Percentiles rank a stretch among this genome's conserved stretches.
Evolutionary conservation across 768 basidiomycete species (phyloP).

Genomic region (Trametes meyenii): DNA sequence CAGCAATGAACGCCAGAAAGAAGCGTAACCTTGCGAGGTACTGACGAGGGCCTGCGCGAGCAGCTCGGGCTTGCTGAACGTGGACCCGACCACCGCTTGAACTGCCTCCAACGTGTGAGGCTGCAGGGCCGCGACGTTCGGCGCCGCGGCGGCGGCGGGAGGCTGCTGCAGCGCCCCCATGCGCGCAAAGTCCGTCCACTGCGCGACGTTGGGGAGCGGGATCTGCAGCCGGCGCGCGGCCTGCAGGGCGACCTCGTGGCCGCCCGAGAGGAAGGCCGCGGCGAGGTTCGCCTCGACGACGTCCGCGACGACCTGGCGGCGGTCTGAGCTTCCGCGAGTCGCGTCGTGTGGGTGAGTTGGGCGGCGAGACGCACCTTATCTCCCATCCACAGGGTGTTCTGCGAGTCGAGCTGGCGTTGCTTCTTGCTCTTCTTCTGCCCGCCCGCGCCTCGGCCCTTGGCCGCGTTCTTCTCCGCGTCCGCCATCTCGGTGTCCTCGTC

Average conservation of each 20-base stretch:
- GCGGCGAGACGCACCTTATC: conserved; percentile 65
- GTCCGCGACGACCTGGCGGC: conserved; percentile 62
- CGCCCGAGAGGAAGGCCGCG: conserved; percentile 77
- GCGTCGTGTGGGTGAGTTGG: conserved; percentile 1
- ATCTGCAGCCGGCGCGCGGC: conserved; percentile 67
- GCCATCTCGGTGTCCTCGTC: conserved; percentile 15
- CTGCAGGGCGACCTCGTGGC: conserved; percentile 64
- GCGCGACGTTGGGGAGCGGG: conserved; percentile 61
- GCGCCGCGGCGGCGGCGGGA: background rate
- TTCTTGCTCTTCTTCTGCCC: conserved; percentile 33
- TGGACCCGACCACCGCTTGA: conserved; percentile 66
- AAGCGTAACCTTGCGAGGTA: no score
- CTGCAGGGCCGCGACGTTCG: conserved; percentile 6
- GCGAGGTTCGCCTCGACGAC: conserved; percentile 85
- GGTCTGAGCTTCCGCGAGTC: background rate
- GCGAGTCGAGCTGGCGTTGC: conserved; percentile 46
- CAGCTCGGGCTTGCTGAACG: conserved; percentile 62
- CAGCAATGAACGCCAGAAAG: background rate
- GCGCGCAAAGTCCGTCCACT: conserved; percentile 72
- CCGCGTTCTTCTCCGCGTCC: background rate
- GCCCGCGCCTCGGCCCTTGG: background rate
- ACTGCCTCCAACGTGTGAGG: conserved; percentile 28
- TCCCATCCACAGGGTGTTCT: conserved; percentile 59
- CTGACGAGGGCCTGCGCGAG: conserved; percentile 74
- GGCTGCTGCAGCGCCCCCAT: conserved; percentile 34